These are phyloP conservation scores for Cladosporium sp. DNA, from an alignment of 2,329 filamentous ascomycete species.

Conservation along the genomic window DNA sequence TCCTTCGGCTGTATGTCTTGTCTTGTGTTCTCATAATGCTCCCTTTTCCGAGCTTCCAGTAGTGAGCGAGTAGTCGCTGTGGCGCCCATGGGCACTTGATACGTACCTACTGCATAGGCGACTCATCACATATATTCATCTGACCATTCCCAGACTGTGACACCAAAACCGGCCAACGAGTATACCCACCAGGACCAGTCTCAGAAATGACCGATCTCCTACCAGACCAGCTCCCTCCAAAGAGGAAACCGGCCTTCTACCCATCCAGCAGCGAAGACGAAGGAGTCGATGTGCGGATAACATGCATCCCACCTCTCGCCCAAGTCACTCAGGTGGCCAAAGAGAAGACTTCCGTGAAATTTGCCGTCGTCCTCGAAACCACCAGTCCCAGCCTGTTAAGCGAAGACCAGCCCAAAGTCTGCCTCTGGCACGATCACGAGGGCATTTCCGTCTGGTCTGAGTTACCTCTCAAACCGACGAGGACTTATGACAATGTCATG, in stretches of 20 bases:
- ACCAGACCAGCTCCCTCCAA: slow-evolving; percentile 30
- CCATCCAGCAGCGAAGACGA: slow-evolving; percentile 13
- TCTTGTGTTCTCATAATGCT: not conserved
- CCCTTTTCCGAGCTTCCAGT: not conserved
- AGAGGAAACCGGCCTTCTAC: slow-evolving; percentile 19
- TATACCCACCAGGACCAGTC: slow-evolving; percentile 28
- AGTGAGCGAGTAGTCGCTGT: no score
- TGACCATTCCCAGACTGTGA: slow-evolving; percentile 28
- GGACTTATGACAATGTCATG: slow-evolving; percentile 24
- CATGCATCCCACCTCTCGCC: slow-evolving; percentile 66
- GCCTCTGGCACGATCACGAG: slow-evolving; percentile 66
- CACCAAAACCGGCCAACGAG: slow-evolving; percentile 30
- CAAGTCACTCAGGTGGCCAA: slow-evolving; percentile 61
- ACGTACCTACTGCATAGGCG: no score
- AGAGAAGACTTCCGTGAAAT: slow-evolving; percentile 44
- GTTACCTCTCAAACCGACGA: slow-evolving; percentile 47
- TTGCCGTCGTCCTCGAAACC: slow-evolving; percentile 55
- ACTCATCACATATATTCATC: not conserved
- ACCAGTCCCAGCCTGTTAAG: slow-evolving; percentile 34
- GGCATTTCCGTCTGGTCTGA: slow-evolving; percentile 55
- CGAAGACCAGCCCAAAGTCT: slow-evolving; percentile 63
- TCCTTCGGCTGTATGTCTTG: slow-evolving; percentile 29
- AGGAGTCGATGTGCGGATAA: slow-evolving; percentile 49
- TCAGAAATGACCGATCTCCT: slow-evolving; percentile 23
- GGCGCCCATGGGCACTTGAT: no score